A percentile compares a stretch with the other conserved stretches of the same genome.
Conservation (phyloP, 441 rosid genomes). For the Populus hybrid region DNA sequence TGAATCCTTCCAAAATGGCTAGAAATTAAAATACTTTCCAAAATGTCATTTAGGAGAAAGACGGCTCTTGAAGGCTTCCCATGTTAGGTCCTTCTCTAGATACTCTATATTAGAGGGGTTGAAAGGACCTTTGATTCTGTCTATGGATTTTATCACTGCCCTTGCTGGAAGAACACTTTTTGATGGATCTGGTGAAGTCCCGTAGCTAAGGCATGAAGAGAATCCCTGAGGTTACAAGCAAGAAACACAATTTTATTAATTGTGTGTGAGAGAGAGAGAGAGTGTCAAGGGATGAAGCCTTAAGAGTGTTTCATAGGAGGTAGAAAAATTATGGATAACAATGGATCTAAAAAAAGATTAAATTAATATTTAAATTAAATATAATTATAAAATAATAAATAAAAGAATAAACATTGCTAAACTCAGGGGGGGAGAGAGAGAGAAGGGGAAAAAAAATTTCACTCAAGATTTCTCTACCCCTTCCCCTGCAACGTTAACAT, state of each 20-base stretch:
- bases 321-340: neutral
- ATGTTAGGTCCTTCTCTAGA: constrained; percentile 49
- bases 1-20: neutral
- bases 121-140: constrained; percentile 75
- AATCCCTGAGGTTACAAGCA: constrained; percentile 48
- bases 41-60: constrained; percentile 3
- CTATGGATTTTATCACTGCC: constrained; percentile 57
- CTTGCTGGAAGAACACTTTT: constrained; percentile 72
- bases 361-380: neutral
- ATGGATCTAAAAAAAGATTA: neutral
- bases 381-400: neutral
- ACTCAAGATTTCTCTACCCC: neutral
- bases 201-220: constrained; percentile 71
- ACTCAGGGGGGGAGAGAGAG: no score
- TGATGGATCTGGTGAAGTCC: constrained; percentile 73
- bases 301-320: neutral
- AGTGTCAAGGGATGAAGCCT: neutral
- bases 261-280: neutral
- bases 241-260: neutral
- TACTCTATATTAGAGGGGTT: constrained; percentile 63
- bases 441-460: no score
- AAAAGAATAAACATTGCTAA: no score
- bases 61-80: constrained; percentile 46
- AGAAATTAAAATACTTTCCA: neutral
- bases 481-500: neutral